Percentiles rank a stretch among this genome's conserved stretches.
Evolutionary conservation across 106 monocot species (phyloP).

Genomic region (Dioscorea zingiberensis): DNA sequence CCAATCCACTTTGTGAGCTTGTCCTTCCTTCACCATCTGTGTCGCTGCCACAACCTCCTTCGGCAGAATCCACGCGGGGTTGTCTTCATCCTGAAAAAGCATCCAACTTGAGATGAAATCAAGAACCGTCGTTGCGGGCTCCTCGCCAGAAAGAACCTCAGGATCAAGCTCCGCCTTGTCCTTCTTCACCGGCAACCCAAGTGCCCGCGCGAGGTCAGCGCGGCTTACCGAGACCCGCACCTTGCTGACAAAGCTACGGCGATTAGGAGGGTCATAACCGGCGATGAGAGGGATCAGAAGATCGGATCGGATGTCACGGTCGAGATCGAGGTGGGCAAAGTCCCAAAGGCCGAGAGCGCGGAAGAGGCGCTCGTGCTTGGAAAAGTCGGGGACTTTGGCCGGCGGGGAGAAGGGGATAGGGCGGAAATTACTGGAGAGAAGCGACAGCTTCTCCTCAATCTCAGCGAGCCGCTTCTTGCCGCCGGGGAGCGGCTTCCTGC

Average conservation of each 20-base stretch:
- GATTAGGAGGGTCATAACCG: conserved; percentile 23
- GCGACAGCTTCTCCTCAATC: conserved; percentile 16
- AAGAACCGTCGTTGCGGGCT: conserved; percentile 3
- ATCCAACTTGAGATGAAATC: conserved; percentile 45
- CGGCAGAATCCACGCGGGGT: conserved; percentile 49
- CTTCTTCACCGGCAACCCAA: conserved; percentile 19
- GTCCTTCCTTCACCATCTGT: conserved; percentile 54
- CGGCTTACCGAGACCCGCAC: conserved; percentile 16
- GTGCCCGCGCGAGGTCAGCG: conserved; percentile 24
- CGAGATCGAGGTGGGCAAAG: conserved; percentile 26
- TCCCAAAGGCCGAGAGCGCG: conserved; percentile 34
- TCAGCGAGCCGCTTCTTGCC: conserved; percentile 20
- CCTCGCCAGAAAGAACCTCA: conserved; percentile 5
- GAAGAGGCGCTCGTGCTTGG: conserved; percentile 21
- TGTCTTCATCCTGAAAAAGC: conserved; percentile 44
- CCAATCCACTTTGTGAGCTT: conserved; percentile 80
- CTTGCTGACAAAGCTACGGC: conserved; percentile 22
- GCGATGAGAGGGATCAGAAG: conserved; percentile 28
- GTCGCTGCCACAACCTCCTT: conserved; percentile 41
- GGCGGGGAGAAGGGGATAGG: conserved; percentile 28
- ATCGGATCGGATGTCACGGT: conserved; percentile 22
- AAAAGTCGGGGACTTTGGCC: background rate
- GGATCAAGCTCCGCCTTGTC: background rate
- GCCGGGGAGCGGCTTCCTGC: conserved; percentile 4
- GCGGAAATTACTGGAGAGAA: conserved; percentile 14